Evolutionary conservation across 257 asterid genomes (phyloP).

Genomic region (Anisodus tanguticus): DNA sequence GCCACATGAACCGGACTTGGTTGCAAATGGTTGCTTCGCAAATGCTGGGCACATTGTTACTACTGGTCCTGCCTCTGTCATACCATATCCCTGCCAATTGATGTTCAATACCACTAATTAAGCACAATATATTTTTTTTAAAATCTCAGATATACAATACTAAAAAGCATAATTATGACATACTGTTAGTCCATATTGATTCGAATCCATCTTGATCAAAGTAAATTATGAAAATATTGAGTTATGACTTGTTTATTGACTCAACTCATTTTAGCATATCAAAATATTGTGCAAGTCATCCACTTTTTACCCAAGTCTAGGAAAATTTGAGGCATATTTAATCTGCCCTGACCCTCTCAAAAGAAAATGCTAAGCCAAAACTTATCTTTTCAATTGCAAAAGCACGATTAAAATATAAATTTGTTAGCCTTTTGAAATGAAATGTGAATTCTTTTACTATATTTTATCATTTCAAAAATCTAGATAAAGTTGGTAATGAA

Average conservation of each 20-base stretch:
- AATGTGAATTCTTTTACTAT: no score
- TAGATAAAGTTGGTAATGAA: background rate
- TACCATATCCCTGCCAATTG: conserved; percentile 73
- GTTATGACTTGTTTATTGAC: no score
- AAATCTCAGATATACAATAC: background rate
- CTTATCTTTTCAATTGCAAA: background rate
- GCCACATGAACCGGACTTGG: conserved; percentile 89
- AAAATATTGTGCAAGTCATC: no score
- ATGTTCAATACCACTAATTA: background rate
- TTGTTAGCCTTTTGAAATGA: background rate
- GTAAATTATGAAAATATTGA: no score
- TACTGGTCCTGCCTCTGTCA: conserved; percentile 96
- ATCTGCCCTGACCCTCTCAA: no score
- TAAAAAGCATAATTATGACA: no score
- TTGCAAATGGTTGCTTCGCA: conserved; percentile 63
- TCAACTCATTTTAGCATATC: no score
- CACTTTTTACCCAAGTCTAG: no score
- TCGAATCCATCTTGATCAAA: no score
- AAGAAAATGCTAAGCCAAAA: no score
- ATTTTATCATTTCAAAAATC: background rate
- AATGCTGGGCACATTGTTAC: conserved; percentile 74
- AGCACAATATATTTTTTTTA: background rate
- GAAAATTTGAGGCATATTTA: no score
- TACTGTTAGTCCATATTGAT: no score
- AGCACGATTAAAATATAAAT: background rate